Percentiles rank a stretch among this genome's conserved stretches.
Conservation (phyloP, 352 stramenopile species). For the Pythium rishiriense region DNA sequence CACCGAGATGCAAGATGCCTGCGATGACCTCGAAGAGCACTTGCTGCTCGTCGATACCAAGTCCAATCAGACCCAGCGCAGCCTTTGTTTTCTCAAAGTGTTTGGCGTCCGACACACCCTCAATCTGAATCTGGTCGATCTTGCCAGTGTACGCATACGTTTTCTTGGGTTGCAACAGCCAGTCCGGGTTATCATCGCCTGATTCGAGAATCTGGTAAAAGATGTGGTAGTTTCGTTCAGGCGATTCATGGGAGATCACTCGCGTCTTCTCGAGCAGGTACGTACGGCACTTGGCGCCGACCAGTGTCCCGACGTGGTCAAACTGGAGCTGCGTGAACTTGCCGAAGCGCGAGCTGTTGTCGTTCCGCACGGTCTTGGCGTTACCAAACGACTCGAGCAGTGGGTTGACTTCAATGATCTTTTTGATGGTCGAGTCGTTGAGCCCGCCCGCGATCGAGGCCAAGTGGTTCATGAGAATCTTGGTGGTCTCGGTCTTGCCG, state of each 20-base stretch:
- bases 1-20: conserved; percentile 95
- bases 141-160: conserved; percentile 69
- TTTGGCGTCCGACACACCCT: conserved; percentile 67
- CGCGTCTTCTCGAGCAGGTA: conserved; percentile 95
- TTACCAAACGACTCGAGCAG: conserved; percentile 87
- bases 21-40: conserved; percentile 77
- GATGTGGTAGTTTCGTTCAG: conserved; percentile 84
- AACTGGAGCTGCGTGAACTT: conserved; percentile 68
- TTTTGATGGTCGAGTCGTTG: conserved; percentile 77
- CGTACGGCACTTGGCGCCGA: conserved; percentile 77
- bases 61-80: conserved; percentile 64
- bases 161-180: conserved; percentile 52
- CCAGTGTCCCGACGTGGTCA: conserved; percentile 55
- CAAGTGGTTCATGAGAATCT: conserved; percentile 90
- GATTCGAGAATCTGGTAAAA: conserved; percentile 64
- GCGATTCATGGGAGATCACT: conserved; percentile 69
- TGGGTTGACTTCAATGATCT: conserved; percentile 83
- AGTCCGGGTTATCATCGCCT: conserved; percentile 27
- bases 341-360: conserved; percentile 51
- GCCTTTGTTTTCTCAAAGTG: conserved; percentile 73
- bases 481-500: conserved; percentile 89
- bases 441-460: conserved; percentile 64
- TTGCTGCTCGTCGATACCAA: conserved; percentile 52
- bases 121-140: conserved; percentile 58
- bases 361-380: conserved; percentile 52